Conservation (phyloP, 768 basidiomycete genomes). For the Mycena crocata region DNA sequence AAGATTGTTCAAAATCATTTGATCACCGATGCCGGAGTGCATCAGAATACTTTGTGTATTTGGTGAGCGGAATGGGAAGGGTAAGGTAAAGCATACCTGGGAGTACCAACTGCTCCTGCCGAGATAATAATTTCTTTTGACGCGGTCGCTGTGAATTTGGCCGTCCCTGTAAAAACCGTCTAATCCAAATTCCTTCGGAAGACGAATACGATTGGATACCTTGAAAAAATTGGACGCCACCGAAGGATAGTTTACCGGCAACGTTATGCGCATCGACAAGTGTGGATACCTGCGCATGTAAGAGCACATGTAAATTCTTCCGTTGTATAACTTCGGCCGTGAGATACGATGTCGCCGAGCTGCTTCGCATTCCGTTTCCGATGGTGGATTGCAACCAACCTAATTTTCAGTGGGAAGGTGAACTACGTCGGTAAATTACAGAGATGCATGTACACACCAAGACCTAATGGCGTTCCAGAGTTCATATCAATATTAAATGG, state of each 20-base stretch:
- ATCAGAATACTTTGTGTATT: constrained; percentile 29
- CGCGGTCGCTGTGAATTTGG: constrained; percentile 31
- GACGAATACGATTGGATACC: constrained; percentile 27
- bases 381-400: constrained; percentile 44
- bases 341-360: constrained; percentile 46
- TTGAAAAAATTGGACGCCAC: constrained; percentile 17
- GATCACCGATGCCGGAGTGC: constrained; percentile 35
- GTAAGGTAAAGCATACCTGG: no score
- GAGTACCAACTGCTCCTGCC: constrained; percentile 46
- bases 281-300: constrained; percentile 38
- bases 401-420: neutral
- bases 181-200: neutral
- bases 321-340: constrained; percentile 35
- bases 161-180: neutral
- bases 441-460: constrained; percentile 29
- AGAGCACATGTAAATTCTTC: constrained; percentile 43
- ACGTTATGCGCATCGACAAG: constrained; percentile 7
- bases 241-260: neutral
- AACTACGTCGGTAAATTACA: neutral
- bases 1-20: neutral
- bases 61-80: no score
- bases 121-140: constrained; percentile 47
- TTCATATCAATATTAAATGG: constrained; percentile 45
- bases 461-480: constrained; percentile 42
- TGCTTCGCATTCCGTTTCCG: constrained; percentile 40